Evolutionary conservation across 495 filamentous ascomycete genomes (phyloP), one percentile per base, ranked within the genome.

Genomic region (Penicillium alfredii): DNA sequence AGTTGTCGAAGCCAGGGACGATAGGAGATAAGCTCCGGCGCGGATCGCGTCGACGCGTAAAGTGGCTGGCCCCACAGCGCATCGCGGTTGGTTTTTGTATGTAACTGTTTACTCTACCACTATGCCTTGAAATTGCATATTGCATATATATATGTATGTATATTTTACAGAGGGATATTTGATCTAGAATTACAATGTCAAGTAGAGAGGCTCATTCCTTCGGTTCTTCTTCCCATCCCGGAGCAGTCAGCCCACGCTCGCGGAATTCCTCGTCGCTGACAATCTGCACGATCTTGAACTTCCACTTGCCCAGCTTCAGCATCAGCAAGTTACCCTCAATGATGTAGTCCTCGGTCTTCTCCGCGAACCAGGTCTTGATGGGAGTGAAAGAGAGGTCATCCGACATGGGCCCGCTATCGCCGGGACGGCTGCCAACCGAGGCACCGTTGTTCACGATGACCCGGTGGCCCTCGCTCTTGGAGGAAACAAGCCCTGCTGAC

Each of bases 301-400:
- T 88, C 71, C 83, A 82, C 60, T 94, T 94, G 20, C 86, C 87
- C 19, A 75, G 59, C 46, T 86, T 74, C 13, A 94, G 58, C 40
- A 93, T 73, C 27, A 94, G 53, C 4, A 81, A 42, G 24, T 76
- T 63, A 21, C 61, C 78, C 24, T 80, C 76, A 11, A 85, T 68
- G 13, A 92, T 53, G 47, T 75, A 86, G 17, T 77, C 70, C 22
- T 61, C 22, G 0, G 77, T 81, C 12, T 80, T 76, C 15, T 69
- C 49, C 0, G 69, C 59, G 23, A 64, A 57, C 77, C 77, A 85
- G 24, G 62, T 55, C 35, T 73, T 75, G 31, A 81, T 64, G 13
- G 76, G 71, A 3, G 72, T 78, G 55, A 80, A 90, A 4, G 65
- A 53, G n/a, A 93, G 56, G 8, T 64, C 55, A 16, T 80, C 67